phyloP scores from a whole-genome alignment of 176 grass and related monocot genomes.

The Avena sativa region DNA sequence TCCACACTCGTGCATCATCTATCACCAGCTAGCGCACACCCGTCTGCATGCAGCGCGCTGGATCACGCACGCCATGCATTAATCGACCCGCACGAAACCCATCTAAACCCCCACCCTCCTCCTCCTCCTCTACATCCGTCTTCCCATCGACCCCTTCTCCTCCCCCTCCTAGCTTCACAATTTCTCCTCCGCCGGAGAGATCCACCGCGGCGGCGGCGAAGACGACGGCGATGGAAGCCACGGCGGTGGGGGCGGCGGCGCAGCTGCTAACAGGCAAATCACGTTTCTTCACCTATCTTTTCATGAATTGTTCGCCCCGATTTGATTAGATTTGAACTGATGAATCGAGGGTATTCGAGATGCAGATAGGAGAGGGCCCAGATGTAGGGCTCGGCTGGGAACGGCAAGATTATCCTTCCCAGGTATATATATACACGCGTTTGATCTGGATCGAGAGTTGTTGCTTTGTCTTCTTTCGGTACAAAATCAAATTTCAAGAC shows the following conservation, averaged over 20 bases:
- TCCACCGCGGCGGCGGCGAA: no score
- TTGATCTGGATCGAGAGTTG: not conserved
- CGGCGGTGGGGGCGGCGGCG: not conserved
- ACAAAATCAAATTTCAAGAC: not conserved
- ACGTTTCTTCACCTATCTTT: not conserved
- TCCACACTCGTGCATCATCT: not conserved
- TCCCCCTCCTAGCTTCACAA: no score
- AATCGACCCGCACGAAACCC: not conserved
- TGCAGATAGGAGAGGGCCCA: slow-evolving; percentile 24
- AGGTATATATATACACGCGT: slow-evolving; percentile 30
- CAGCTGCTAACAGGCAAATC: slow-evolving; percentile 44
- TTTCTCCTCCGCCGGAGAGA: not conserved
- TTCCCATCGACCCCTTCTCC: not conserved
- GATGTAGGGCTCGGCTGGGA: not conserved
- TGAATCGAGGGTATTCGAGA: not conserved
- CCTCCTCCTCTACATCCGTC: no score
- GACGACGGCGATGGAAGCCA: not conserved
- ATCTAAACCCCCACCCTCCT: not conserved
- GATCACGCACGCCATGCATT: slow-evolving; percentile 12
- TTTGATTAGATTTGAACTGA: not conserved
- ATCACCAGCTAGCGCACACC: no score
- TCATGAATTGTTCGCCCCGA: not conserved
- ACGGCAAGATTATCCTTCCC: not conserved
- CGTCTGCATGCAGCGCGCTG: not conserved
- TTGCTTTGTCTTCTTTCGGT: not conserved